phyloP scores from a whole-genome alignment of 2,329 filamentous ascomycete species.

The Aureobasidium musti region DNA sequence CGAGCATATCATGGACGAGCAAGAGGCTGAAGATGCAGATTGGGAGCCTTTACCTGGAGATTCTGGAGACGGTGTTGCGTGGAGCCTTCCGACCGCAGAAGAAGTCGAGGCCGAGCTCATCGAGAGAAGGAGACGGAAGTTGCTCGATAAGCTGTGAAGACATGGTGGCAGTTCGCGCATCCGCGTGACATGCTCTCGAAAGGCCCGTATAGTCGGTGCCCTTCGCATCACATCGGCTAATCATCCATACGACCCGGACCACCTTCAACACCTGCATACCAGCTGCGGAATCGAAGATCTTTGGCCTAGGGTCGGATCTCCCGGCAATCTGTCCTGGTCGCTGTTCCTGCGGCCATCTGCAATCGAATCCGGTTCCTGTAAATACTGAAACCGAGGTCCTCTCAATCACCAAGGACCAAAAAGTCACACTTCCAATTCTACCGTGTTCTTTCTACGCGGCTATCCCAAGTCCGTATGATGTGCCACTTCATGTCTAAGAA shows the following conservation, averaged over 20 bases:
- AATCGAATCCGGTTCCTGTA: background rate
- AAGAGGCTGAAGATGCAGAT: conserved; percentile 49
- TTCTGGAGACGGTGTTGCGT: conserved; percentile 75
- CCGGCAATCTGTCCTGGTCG: background rate
- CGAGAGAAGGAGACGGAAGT: conserved; percentile 76
- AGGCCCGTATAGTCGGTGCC: background rate
- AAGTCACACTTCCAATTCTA: background rate
- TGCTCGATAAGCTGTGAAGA: conserved; percentile 74
- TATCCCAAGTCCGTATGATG: background rate
- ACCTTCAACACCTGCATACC: no score
- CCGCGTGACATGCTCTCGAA: background rate
- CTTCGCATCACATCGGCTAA: background rate
- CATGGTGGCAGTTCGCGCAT: background rate
- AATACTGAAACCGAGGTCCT: background rate
- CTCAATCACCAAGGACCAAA: background rate
- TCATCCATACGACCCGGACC: background rate
- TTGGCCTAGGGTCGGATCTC: background rate
- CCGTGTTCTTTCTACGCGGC: background rate
- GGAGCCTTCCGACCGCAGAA: conserved; percentile 81
- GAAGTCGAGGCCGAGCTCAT: conserved; percentile 95
- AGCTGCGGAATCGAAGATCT: background rate
- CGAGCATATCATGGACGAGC: conserved; percentile 64
- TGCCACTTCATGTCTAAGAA: background rate
- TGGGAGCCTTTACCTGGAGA: conserved; percentile 91
- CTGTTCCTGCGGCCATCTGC: background rate